Evolutionary conservation across 768 basidiomycete genomes (phyloP).

Genomic region (Russula abietina): DNA sequence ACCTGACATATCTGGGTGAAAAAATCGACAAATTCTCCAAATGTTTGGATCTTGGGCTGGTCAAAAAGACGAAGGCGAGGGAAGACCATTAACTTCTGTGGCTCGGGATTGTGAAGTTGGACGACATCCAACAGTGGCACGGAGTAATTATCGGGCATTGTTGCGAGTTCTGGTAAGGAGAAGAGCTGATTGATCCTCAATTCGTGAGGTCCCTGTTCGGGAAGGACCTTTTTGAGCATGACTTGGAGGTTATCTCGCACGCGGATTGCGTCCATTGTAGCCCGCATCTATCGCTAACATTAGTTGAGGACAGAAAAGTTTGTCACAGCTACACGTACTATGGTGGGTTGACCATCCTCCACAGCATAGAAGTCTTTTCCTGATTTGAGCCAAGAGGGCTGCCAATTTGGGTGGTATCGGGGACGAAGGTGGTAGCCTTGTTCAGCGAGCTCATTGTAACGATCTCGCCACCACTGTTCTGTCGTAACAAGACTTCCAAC

Average conservation of each 20-base stretch:
- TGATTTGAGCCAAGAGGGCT: constrained; percentile 11
- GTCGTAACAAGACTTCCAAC: constrained; percentile 9
- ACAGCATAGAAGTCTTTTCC: constrained; percentile 12
- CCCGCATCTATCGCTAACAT: constrained; percentile 4
- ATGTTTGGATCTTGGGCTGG: constrained; percentile 32
- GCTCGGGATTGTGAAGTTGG: constrained; percentile 12
- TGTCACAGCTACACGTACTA: constrained; percentile 1
- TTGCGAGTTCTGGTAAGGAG: constrained; percentile 21
- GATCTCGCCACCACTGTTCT: constrained; percentile 17
- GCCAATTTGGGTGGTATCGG: constrained; percentile 17
- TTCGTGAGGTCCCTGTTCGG: constrained; percentile 9
- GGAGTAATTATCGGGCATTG: constrained; percentile 29
- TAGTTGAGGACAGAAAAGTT: neutral
- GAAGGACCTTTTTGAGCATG: constrained; percentile 16
- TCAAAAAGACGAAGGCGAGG: constrained; percentile 30
- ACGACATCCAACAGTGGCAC: constrained; percentile 28
- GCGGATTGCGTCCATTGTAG: constrained; percentile 15
- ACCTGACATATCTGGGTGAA: constrained; percentile 35
- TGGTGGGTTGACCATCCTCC: constrained; percentile 16
- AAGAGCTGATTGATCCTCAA: constrained; percentile 9
- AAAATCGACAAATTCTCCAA: constrained; percentile 35
- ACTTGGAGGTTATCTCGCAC: constrained; percentile 11
- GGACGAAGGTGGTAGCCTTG: constrained; percentile 14
- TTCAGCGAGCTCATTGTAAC: neutral
- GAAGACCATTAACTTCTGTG: constrained; percentile 30